Evolutionary conservation across 495 filamentous ascomycete species (phyloP).

Genomic region (Aspergillus panamensis): DNA sequence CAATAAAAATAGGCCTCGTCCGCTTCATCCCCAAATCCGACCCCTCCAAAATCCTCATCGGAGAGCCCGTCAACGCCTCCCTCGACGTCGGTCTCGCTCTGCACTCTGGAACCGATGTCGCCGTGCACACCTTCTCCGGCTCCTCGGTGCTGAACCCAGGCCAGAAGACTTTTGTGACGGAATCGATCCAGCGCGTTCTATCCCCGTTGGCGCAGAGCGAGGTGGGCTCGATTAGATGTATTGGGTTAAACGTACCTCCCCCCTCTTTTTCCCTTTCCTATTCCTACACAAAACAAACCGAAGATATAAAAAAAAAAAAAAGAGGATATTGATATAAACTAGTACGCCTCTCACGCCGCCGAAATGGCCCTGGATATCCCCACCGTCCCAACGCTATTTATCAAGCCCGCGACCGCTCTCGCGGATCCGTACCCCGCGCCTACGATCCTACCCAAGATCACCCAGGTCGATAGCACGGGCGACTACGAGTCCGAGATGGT

Average conservation of each 20-base stretch:
- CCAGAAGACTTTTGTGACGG: constrained; percentile 43
- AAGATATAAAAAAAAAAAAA: too few relatives aligned
- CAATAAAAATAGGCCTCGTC: constrained; percentile 52
- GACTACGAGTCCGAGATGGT: constrained; percentile 87
- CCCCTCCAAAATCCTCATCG: constrained; percentile 49
- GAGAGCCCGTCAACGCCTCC: constrained; percentile 50
- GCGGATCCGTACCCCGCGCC: constrained; percentile 62
- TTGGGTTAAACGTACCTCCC: constrained; percentile 65
- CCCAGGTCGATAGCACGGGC: constrained; percentile 51
- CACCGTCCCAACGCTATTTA: constrained; percentile 71
- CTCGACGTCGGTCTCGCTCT: constrained; percentile 55
- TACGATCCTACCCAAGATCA: constrained; percentile 62
- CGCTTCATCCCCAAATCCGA: constrained; percentile 56
- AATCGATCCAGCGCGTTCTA: constrained; percentile 50
- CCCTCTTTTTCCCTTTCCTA: not conserved
- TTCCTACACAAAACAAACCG: too few relatives aligned
- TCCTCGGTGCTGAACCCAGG: constrained; percentile 53
- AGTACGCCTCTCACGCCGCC: constrained; percentile 72
- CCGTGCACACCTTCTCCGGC: constrained; percentile 53
- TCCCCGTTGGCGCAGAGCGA: constrained; percentile 50
- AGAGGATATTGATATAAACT: not conserved
- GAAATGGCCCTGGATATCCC: constrained; percentile 73
- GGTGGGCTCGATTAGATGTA: constrained; percentile 56
- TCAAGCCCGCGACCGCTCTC: constrained; percentile 72
- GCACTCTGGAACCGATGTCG: constrained; percentile 51